Evolutionary conservation across 1,284 basidiomycete genomes (phyloP).

Genomic region (Ustilago cynodontis): DNA sequence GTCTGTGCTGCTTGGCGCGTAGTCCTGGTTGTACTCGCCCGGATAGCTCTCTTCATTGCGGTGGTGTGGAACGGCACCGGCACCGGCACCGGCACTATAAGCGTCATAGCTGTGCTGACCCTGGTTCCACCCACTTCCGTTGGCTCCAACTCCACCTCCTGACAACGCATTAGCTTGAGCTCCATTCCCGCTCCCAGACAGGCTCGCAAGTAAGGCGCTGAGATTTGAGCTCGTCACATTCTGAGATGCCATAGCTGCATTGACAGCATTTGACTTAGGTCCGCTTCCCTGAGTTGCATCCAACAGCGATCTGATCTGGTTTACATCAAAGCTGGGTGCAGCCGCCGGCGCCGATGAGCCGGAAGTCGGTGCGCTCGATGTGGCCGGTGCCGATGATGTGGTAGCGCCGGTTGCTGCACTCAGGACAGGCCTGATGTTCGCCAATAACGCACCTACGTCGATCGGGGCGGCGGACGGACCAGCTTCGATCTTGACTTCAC

Average conservation of each 20-base stretch:
- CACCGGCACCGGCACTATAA: conserved; percentile 1
- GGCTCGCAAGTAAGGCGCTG: conserved; percentile 32
- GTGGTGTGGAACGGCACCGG: no score
- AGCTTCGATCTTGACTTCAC: neutral
- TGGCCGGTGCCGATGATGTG: neutral
- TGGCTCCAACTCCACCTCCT: neutral
- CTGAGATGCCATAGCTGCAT: conserved; percentile 13
- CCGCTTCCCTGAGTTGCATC: conserved; percentile 19
- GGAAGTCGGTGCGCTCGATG: neutral
- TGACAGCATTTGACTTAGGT: conserved; percentile 13
- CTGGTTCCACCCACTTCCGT: conserved; percentile 11
- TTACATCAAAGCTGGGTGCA: conserved; percentile 26
- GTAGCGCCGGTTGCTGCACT: neutral
- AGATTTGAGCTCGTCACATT: conserved; percentile 19
- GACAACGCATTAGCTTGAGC: neutral
- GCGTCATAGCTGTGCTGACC: conserved; percentile 7
- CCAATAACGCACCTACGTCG: conserved; percentile 23
- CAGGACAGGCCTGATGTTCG: conserved; percentile 17
- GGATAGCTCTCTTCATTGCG: conserved; percentile 44
- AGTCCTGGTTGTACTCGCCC: conserved; percentile 35
- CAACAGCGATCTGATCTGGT: conserved; percentile 32
- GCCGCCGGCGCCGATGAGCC: conserved; percentile 8
- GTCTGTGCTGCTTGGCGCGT: conserved; percentile 8
- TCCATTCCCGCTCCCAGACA: conserved; percentile 13
- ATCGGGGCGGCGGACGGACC: neutral